Percentiles rank a stretch among this genome's conserved stretches.
Conservation (phyloP, 192 early-diverging fungal genomes). For the Umbelopsis ramanniana region DNA sequence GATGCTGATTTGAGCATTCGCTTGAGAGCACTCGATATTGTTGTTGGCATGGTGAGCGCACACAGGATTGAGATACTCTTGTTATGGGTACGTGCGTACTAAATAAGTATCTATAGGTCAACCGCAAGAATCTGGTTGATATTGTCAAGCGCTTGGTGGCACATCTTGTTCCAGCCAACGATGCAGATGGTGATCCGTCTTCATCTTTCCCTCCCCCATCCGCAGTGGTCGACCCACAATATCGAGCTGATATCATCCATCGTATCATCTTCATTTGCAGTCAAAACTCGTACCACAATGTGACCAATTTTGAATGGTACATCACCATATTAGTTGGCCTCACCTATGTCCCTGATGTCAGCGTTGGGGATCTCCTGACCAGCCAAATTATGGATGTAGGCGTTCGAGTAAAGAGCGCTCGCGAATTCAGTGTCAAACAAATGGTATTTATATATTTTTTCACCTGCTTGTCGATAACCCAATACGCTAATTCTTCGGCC, state of each 20-base stretch:
- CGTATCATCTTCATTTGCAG: conserved; percentile 85
- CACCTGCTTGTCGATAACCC: neutral
- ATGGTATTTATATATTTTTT: conserved; percentile 56
- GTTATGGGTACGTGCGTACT: neutral
- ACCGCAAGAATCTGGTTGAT: conserved; percentile 75
- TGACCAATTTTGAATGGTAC: conserved; percentile 97
- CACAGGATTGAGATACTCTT: neutral
- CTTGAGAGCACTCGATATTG: conserved; percentile 83
- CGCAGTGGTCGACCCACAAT: conserved; percentile 63
- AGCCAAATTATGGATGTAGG: conserved; percentile 87
- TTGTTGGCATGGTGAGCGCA: conserved; percentile 75
- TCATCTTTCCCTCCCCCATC: conserved; percentile 33
- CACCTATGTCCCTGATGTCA: conserved; percentile 75
- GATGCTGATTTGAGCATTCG: conserved; percentile 93
- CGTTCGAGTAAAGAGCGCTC: conserved; percentile 85
- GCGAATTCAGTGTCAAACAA: conserved; percentile 73
- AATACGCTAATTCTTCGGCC: neutral
- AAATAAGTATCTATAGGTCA: conserved; percentile 50
- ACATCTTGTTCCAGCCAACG: conserved; percentile 64
- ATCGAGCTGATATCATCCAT: conserved; percentile 81
- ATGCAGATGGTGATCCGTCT: conserved; percentile 32
- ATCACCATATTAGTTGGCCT: conserved; percentile 81
- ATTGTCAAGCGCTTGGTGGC: conserved; percentile 85
- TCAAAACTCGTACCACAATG: conserved; percentile 80
- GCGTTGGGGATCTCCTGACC: conserved; percentile 71